Conservation (phyloP, 306 rosid species). For the Mucuna pruriens region DNA sequence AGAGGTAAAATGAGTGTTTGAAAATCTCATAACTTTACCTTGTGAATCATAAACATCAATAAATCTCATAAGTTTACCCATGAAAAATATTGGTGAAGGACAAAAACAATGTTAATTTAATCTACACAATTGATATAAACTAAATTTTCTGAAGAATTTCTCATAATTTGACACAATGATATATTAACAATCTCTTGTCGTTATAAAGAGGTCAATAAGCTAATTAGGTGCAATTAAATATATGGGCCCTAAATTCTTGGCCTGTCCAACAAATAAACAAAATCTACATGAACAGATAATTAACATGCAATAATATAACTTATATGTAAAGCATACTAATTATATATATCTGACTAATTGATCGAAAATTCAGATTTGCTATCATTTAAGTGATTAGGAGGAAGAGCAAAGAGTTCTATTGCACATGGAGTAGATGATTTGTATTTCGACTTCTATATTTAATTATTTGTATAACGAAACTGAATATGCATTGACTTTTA, state of each 20-base stretch:
- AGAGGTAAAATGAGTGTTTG: too few relatives aligned
- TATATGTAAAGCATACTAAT: not conserved
- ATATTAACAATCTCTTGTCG: slow-evolving; percentile 15
- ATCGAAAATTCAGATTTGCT: not conserved
- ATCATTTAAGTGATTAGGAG: not conserved
- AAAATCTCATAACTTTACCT: too few relatives aligned
- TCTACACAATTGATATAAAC: not conserved
- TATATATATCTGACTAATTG: not conserved
- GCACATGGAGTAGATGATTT: not conserved
- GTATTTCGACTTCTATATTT: not conserved
- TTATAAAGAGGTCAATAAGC: slow-evolving; percentile 5
- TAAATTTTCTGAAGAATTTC: not conserved
- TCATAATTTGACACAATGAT: slow-evolving; percentile 19
- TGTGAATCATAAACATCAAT: not conserved
- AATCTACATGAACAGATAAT: not conserved
- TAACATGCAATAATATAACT: slow-evolving; percentile 28
- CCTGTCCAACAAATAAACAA: not conserved
- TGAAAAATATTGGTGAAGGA: not conserved
- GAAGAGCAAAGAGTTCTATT: not conserved
- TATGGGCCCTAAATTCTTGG: slow-evolving; percentile 20
- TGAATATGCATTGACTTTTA: not conserved
- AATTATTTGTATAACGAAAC: not conserved
- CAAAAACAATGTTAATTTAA: not conserved
- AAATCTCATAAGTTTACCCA: not conserved
- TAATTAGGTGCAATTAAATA: not conserved